Conservation (phyloP, 306 rosid genomes). For the Malus sylvestris region DNA sequence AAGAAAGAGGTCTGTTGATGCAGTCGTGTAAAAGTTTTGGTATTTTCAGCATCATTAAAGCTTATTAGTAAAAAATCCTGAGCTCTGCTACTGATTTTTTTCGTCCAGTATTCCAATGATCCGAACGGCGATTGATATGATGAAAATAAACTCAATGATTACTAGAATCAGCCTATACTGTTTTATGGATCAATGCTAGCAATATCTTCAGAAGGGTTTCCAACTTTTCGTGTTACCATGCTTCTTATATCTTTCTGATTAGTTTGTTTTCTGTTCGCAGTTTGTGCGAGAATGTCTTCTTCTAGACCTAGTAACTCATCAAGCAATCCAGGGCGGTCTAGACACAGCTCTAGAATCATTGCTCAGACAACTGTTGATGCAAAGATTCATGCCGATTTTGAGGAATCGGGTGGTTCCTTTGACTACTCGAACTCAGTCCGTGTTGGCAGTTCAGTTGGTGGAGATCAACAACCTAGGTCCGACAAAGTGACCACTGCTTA, state of each 20-base stretch:
- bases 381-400: conserved; percentile 80
- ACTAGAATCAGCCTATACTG: not conserved
- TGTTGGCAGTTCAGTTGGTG: conserved; percentile 26
- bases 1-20: not conserved
- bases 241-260: not conserved
- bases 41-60: not conserved
- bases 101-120: not conserved
- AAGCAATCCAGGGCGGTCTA: conserved; percentile 68
- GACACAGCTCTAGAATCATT: conserved; percentile 63
- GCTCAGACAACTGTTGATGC: conserved; percentile 95
- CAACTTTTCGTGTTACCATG: not conserved
- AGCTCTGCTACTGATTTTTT: not conserved
- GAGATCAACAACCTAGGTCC: conserved; percentile 54
- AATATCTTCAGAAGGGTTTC: not conserved
- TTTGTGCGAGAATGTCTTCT: conserved; percentile 59
- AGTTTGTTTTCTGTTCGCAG: conserved; percentile 18
- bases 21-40: not conserved
- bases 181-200: conserved; percentile 1
- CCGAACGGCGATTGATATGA: not conserved
- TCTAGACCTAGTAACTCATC: conserved; percentile 79
- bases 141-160: not conserved
- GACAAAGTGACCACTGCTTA: conserved; percentile 81
- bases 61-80: not conserved
- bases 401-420: conserved; percentile 77
- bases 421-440: conserved; percentile 89